Evolutionary conservation across 208 protist genomes (phyloP), one percentile per base, ranked within the genome.

Genomic region (Acanthamoeba castellanii): DNA sequence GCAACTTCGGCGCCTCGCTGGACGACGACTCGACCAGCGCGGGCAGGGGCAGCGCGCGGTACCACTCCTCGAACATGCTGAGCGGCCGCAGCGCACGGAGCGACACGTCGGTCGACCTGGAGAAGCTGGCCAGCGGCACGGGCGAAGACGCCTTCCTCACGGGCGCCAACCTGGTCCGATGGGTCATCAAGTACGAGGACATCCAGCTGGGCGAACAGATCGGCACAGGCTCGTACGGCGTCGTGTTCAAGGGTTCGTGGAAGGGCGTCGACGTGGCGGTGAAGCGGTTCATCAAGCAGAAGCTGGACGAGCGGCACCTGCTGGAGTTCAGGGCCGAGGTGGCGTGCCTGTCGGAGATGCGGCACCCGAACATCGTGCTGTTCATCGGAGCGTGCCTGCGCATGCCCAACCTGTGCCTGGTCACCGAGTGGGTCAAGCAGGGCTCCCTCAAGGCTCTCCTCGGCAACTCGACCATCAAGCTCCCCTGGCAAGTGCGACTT

Each of bases 191-290:
- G 72, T 81, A 81, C 72, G 72, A 81, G 37, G 72, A 81, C 42
- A 81, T 81, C 72, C 72, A 81, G 72, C 20, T 81, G 72, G 72
- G 16, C 72, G 72, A 89, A 0, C 82, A 93, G 61, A 93, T 93
- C 52, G 88, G 88, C 34, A 76, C 61, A n/a, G 88, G 88, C 59
- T 81, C 45, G 61, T 93, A 64, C 68, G 88, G 88, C 64, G 88
- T 78, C 14, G 88, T 93, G 18, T 93, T 64, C 88, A 70, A 76
- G 88, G 88, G 30, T 32, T 22, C 55, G 27, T 93, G 88, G 61
- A 70, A 76, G 68, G 88, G 88, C 57, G 47, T 93, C 42, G 88
- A 93, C 27, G 88, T 93, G 88, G 88, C 88, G n/a, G 88, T 93
- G 45, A 93, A 93, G 61, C 55, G 64, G 61, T 76, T 93, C 88